Conservation (phyloP, 1,284 basidiomycete genomes). For the Sanghuangporus weigelae region DNA sequence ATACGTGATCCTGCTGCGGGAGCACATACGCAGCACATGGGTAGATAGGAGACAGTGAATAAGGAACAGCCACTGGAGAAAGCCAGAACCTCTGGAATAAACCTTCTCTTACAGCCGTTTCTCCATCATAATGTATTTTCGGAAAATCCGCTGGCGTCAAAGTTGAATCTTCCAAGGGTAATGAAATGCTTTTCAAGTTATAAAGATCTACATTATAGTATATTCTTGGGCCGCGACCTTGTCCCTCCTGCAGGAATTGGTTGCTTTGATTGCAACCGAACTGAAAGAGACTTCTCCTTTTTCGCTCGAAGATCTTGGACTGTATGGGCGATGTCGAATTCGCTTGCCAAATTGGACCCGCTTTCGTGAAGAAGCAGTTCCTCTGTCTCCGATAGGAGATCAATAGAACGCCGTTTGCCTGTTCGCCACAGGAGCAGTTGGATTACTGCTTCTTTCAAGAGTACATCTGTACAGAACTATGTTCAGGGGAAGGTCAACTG, state of each 20-base stretch:
- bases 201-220: background rate
- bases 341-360: conserved; percentile 40
- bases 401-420: conserved; percentile 44
- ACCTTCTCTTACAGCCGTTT: background rate
- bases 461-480: conserved; percentile 66
- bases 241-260: conserved; percentile 4
- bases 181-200: background rate
- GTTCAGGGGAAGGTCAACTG: conserved; percentile 1
- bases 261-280: background rate
- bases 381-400: conserved; percentile 44
- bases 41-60: background rate
- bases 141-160: background rate
- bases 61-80: background rate
- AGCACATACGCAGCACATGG: background rate
- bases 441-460: conserved; percentile 61
- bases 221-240: conserved; percentile 5
- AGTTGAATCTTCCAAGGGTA: background rate
- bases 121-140: background rate
- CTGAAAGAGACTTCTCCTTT: conserved; percentile 24
- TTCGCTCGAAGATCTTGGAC: conserved; percentile 44
- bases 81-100: background rate
- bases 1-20: background rate
- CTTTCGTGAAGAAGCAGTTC: conserved; percentile 49
- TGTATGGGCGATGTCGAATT: conserved; percentile 64
- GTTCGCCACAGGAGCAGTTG: conserved; percentile 67